Base-by-base conservation (phyloP, 129 eudicot genomes). In the carrot (Daucus carota) region DNA sequence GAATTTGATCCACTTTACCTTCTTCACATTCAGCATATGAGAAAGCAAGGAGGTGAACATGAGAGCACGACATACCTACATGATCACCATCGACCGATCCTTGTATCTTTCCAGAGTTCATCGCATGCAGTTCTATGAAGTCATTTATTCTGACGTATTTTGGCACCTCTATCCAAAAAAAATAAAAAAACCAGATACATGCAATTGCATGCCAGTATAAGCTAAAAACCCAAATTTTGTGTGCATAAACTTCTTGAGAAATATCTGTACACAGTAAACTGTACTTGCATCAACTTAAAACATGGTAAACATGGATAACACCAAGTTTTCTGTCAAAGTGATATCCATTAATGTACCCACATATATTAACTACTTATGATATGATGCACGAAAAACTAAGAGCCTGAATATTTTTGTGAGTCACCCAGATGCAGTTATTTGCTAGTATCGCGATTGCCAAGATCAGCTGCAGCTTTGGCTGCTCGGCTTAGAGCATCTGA, bases 401-500 rank as follows among this genome's bases (percentile, higher is more conserved):
- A 73, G n/a, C 17, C 69, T 26, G 70, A 52, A 54, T n/a, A n/a
- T n/a, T n/a, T 24, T 24, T 70, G 24, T 17, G n/a, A 26, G 7
- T 32, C 20, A 68, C 29, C 72, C 29, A 69, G 60, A 33, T 47
- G 38, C 73, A 32, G 70, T 82, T 83, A 86, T 65, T 83, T 85
- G 57, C 73, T 70, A 76, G 47, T 73, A 72, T 87, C 86, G n/a
- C 81, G 85, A 70, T 42, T 78, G 62, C 92, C 98, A 90, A 93
- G 81, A 73, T 93, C 89, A 41, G 89, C 92, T n/a, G 98, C 91
- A 28, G 83, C 95, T 77, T 88, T 87, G 9, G 98, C 83, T 38
- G 97, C 98, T 66, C 82, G 86, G n/a, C 77, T 85, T 41, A 92
- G 84, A 63, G 90, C 90, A 70, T 86, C 96, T 2, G 96, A 92